Evolutionary conservation across 495 filamentous ascomycete genomes (phyloP).

Genomic region (Xylaria bambusicola): DNA sequence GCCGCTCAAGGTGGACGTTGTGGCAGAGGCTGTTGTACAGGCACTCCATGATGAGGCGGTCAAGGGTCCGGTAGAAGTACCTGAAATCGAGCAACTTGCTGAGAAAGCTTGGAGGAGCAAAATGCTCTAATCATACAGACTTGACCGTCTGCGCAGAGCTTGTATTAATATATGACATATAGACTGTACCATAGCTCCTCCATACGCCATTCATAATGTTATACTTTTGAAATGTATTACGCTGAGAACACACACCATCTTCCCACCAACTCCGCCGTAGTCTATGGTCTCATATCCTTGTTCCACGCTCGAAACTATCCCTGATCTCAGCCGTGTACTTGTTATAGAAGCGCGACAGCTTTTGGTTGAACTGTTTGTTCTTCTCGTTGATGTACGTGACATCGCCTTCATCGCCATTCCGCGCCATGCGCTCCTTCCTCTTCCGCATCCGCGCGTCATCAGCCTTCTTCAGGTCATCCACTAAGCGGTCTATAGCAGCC

Average conservation of each 20-base stretch:
- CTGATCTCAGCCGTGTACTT: conserved; percentile 98
- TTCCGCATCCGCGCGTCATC: conserved; percentile 86
- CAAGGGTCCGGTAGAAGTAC: conserved; percentile 67
- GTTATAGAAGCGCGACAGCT: conserved; percentile 92
- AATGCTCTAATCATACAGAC: conserved; percentile 62
- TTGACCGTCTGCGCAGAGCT: conserved; percentile 4
- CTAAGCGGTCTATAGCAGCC: conserved; percentile 86
- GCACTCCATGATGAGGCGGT: conserved; percentile 68
- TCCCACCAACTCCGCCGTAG: background rate
- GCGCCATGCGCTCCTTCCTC: conserved; percentile 71
- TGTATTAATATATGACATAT: conserved; percentile 26
- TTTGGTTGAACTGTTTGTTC: conserved; percentile 99
- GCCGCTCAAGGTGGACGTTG: conserved; percentile 80
- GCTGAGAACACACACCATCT: conserved; percentile 16
- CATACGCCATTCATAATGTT: conserved; percentile 20
- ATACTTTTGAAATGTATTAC: conserved; percentile 16
- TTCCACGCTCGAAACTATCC: conserved; percentile 96
- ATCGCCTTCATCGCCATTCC: conserved; percentile 77
- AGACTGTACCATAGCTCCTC: conserved; percentile 35
- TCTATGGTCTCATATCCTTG: conserved; percentile 73
- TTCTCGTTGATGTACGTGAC: conserved; percentile 99
- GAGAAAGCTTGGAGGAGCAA: conserved; percentile 75
- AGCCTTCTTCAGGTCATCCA: conserved; percentile 81
- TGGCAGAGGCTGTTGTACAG: conserved; percentile 83
- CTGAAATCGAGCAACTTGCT: conserved; percentile 71